Evolutionary conservation across 768 basidiomycete genomes (phyloP).

Genomic region (Coprinellus micaceus): DNA sequence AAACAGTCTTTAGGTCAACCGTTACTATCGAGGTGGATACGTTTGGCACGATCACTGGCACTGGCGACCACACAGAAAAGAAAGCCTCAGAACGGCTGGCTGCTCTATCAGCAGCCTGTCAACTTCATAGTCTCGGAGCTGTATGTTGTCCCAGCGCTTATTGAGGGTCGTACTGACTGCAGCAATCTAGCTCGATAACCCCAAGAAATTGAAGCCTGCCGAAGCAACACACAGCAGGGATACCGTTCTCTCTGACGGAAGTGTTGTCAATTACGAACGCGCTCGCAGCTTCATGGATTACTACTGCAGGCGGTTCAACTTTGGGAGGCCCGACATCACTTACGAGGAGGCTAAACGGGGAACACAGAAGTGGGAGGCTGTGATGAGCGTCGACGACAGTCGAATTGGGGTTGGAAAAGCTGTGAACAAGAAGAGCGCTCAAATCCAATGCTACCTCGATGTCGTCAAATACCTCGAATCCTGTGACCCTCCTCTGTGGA

Average conservation of each 20-base stretch:
- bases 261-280: slow-evolving; percentile 59
- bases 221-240: slow-evolving; percentile 19
- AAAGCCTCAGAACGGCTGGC: slow-evolving; percentile 75
- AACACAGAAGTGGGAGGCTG: slow-evolving; percentile 59
- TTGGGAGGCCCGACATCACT: slow-evolving; percentile 68
- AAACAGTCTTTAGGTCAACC: slow-evolving; percentile 32
- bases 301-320: slow-evolving; percentile 79
- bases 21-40: slow-evolving; percentile 35
- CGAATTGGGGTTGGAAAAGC: slow-evolving; percentile 80
- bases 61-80: slow-evolving; percentile 57
- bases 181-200: slow-evolving; percentile 36
- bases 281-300: slow-evolving; percentile 93
- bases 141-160: slow-evolving; percentile 42
- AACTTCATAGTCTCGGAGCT: slow-evolving; percentile 57
- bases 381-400: slow-evolving; percentile 71
- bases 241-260: slow-evolving; percentile 55
- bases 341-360: slow-evolving; percentile 34
- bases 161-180: too few relatives aligned
- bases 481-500: slow-evolving; percentile 82
- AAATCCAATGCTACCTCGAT: slow-evolving; percentile 77
- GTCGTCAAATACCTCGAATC: slow-evolving; percentile 82
- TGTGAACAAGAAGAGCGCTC: slow-evolving; percentile 65
- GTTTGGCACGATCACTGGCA: slow-evolving; percentile 49
- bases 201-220: slow-evolving; percentile 24
- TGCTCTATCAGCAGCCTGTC: slow-evolving; percentile 68